Evolutionary conservation across 208 protist genomes (phyloP).

Genomic region (Trypanosoma boissoni): DNA sequence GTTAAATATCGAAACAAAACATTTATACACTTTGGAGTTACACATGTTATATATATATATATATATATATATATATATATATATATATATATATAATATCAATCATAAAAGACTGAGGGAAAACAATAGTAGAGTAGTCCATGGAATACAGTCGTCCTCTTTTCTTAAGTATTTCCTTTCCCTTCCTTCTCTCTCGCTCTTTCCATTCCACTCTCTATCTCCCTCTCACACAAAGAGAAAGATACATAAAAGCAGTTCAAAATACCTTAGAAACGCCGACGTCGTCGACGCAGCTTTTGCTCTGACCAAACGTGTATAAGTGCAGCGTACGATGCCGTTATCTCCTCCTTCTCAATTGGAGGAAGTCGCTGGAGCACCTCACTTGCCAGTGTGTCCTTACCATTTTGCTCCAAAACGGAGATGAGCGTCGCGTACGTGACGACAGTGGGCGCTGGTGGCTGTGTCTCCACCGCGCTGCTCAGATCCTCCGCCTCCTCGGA

Average conservation of each 20-base stretch:
- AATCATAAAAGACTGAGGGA: no score
- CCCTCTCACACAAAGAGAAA: background rate
- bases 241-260: background rate
- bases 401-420: slow-evolving; percentile 77
- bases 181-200: background rate
- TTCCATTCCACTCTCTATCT: background rate
- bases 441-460: slow-evolving; percentile 56
- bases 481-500: background rate
- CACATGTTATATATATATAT: no score
- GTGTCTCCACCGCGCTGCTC: background rate
- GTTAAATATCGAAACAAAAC: no score
- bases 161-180: no score
- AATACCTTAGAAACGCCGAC: slow-evolving; percentile 21
- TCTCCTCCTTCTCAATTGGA: slow-evolving; percentile 71
- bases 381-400: slow-evolving; percentile 51
- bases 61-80: no score
- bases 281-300: slow-evolving; percentile 27
- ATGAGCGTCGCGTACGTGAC: slow-evolving; percentile 86
- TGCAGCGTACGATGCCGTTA: slow-evolving; percentile 81
- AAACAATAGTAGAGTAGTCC: no score
- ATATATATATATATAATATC: no score
- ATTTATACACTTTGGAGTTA: no score
- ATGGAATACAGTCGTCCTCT: no score
- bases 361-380: slow-evolving; percentile 66
- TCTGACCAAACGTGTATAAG: slow-evolving; percentile 87